These are phyloP conservation scores for Tylopilus sp. DNA, from an alignment of 1,284 basidiomycete genomes.

Conservation along the genomic window DNA sequence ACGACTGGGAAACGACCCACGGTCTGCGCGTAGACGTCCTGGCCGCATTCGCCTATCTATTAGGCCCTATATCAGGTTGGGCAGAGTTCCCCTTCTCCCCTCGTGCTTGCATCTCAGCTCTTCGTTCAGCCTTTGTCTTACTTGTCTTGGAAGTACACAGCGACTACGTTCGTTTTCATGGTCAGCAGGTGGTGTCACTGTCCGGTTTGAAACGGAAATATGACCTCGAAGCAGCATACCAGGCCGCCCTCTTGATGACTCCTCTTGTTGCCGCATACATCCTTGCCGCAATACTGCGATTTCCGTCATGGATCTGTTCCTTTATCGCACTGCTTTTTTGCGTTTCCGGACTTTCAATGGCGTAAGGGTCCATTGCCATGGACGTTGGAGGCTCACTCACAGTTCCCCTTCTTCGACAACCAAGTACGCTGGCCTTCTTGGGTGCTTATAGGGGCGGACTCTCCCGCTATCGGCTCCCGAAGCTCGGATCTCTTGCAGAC, in stretches of 20 bases:
- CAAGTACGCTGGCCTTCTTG: slow-evolving; percentile 59
- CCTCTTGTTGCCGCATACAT: slow-evolving; percentile 62
- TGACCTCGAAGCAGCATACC: slow-evolving; percentile 56
- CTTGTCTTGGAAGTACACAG: slow-evolving; percentile 76
- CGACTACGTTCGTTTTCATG: slow-evolving; percentile 77
- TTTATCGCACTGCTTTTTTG: slow-evolving; percentile 46
- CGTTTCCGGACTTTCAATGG: slow-evolving; percentile 47
- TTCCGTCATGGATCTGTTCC: slow-evolving; percentile 46
- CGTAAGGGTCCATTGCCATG: slow-evolving; percentile 39
- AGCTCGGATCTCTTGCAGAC: slow-evolving; percentile 67
- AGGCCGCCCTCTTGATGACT: slow-evolving; percentile 68
- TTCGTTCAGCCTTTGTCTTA: slow-evolving; percentile 54
- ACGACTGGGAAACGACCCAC: slow-evolving; percentile 69
- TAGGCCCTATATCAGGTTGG: slow-evolving; percentile 73
- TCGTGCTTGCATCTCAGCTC: slow-evolving; percentile 1
- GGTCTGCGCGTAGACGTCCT: slow-evolving; percentile 65
- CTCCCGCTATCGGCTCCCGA: slow-evolving; percentile 58
- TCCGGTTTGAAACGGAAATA: slow-evolving; percentile 4
- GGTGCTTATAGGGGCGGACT: slow-evolving; percentile 54
- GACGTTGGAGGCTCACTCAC: slow-evolving; percentile 6
- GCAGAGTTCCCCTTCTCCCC: slow-evolving; percentile 1
- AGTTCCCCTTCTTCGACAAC: neutral
- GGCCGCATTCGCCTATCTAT: slow-evolving; percentile 62
- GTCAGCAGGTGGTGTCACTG: slow-evolving; percentile 37
- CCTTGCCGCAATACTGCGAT: slow-evolving; percentile 48